Evolutionary conservation across 345 rosid genomes (phyloP).

Genomic region (Gossypium longicalyx): DNA sequence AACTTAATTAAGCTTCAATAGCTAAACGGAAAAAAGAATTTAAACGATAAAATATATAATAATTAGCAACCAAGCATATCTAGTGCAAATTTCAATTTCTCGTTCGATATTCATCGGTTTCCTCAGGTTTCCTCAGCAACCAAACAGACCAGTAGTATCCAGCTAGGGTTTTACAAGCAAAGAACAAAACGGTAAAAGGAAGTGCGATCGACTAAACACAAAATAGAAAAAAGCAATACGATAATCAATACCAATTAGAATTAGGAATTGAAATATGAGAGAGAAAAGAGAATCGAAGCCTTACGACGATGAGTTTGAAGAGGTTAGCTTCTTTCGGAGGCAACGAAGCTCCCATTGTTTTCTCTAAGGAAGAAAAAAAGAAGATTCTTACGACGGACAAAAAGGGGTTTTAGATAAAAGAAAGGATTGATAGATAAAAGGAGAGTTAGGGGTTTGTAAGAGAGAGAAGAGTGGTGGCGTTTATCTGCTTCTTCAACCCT

Average conservation of each 20-base stretch:
- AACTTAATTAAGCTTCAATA: slow-evolving; percentile 10
- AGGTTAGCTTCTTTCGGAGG: slow-evolving; percentile 99
- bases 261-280: not conserved
- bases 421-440: not conserved
- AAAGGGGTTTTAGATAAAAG: not conserved
- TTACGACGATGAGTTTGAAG: slow-evolving; percentile 99
- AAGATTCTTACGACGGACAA: not conserved
- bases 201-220: slow-evolving; percentile 2
- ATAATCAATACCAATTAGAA: not conserved
- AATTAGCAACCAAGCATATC: not conserved
- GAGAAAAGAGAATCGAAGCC: slow-evolving; percentile 37
- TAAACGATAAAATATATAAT: not conserved
- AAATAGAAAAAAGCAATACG: not conserved
- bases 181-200: not conserved
- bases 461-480: slow-evolving; percentile 13
- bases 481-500: slow-evolving; percentile 21
- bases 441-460: slow-evolving; percentile 5
- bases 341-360: slow-evolving; percentile 88
- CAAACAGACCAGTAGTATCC: slow-evolving; percentile 15
- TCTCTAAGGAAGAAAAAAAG: not conserved
- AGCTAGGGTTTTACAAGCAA: slow-evolving; percentile 24
- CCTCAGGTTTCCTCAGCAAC: not conserved
- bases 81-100: not conserved
- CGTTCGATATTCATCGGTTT: not conserved
- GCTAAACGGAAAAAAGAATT: not conserved